phyloP scores from a whole-genome alignment of 1,284 basidiomycete species.

The Ustilago trichophora region DNA sequence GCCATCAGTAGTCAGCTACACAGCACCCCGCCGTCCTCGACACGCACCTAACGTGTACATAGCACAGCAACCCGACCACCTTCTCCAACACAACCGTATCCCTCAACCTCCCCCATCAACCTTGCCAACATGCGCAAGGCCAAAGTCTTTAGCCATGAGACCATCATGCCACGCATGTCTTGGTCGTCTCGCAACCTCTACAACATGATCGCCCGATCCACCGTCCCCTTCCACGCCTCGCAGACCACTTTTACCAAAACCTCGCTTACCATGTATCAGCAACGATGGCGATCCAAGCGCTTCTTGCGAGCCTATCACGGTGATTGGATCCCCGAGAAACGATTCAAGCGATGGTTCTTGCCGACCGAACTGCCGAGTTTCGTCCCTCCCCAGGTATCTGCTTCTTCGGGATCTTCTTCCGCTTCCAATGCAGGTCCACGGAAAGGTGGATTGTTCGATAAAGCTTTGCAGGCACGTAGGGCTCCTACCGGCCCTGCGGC shows the following conservation, averaged over 20 bases:
- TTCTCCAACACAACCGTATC: neutral
- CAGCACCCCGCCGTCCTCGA: too few relatives aligned
- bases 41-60: too few relatives aligned
- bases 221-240: conserved; percentile 53
- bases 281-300: conserved; percentile 90
- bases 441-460: conserved; percentile 31
- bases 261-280: conserved; percentile 81
- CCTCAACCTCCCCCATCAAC: too few relatives aligned
- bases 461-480: conserved; percentile 31
- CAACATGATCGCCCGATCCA: conserved; percentile 73
- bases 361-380: conserved; percentile 87
- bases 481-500: too few relatives aligned
- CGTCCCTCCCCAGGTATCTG: conserved; percentile 65
- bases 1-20: too few relatives aligned
- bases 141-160: conserved; percentile 58
- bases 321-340: conserved; percentile 89
- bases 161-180: conserved; percentile 61
- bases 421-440: conserved; percentile 25
- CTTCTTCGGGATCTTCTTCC: conserved; percentile 27
- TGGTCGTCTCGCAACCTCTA: conserved; percentile 83
- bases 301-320: conserved; percentile 93
- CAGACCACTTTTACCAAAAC: conserved; percentile 74
- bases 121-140: conserved; percentile 60
- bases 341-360: conserved; percentile 95
- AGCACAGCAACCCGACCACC: too few relatives aligned